A percentile compares a stretch with the other conserved stretches of the same genome.
Evolutionary conservation across 495 filamentous ascomycete species (phyloP).

Genomic region (Aspergillus olivimuriae): DNA sequence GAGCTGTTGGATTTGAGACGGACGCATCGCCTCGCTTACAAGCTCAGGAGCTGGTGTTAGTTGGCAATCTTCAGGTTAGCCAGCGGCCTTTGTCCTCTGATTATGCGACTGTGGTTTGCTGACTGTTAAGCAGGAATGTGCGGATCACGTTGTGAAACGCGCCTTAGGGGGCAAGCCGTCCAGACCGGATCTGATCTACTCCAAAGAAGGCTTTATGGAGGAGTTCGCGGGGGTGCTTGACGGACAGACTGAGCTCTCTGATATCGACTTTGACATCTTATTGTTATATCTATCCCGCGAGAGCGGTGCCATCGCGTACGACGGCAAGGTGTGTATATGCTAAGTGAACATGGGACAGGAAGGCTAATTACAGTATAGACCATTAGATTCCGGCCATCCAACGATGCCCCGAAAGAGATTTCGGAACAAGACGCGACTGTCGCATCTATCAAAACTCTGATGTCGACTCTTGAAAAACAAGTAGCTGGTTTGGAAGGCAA

Average conservation of each 20-base stretch:
- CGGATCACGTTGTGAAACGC: slow-evolving; percentile 38
- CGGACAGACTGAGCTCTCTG: slow-evolving; percentile 47
- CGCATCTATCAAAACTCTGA: slow-evolving; percentile 65
- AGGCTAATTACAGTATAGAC: slow-evolving; percentile 36
- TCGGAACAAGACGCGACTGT: slow-evolving; percentile 73
- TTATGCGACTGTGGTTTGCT: not conserved
- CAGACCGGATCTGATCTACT: slow-evolving; percentile 59
- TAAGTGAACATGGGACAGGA: not conserved
- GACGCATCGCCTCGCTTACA: slow-evolving; percentile 27
- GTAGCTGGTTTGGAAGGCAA: slow-evolving; percentile 53
- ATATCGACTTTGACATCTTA: slow-evolving; percentile 61
- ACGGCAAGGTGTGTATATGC: slow-evolving; percentile 45
- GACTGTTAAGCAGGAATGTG: slow-evolving; percentile 31
- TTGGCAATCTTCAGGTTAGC: slow-evolving; percentile 47
- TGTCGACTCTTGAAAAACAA: slow-evolving; percentile 55
- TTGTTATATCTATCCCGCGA: slow-evolving; percentile 70
- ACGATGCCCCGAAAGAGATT: slow-evolving; percentile 43
- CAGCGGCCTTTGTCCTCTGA: not conserved
- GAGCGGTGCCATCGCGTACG: slow-evolving; percentile 54
- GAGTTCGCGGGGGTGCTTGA: slow-evolving; percentile 50
- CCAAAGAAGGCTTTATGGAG: slow-evolving; percentile 55
- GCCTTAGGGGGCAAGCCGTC: slow-evolving; percentile 32
- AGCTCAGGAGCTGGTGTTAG: slow-evolving; percentile 42
- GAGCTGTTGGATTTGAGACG: slow-evolving; percentile 44
- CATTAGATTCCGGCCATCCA: slow-evolving; percentile 62